Percentiles rank a stretch among this genome's conserved stretches.
phyloP scores from a whole-genome alignment of 2,329 filamentous ascomycete species.

The Dactylellina cionopaga region DNA sequence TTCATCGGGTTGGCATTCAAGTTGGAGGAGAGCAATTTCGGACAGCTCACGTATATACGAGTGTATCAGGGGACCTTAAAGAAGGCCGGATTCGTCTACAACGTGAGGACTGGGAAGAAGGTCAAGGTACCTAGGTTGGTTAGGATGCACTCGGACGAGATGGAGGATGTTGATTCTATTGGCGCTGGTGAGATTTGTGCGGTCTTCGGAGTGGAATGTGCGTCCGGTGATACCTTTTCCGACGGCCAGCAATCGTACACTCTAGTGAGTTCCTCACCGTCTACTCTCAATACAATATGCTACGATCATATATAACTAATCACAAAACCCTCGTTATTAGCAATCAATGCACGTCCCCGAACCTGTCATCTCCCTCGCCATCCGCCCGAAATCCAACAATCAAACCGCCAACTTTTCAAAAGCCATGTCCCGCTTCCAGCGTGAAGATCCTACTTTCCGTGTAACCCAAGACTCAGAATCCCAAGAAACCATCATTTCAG shows the following conservation, averaged over 20 bases:
- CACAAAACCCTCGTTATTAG: slow-evolving; percentile 54
- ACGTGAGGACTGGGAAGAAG: slow-evolving; percentile 93
- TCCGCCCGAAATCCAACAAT: slow-evolving; percentile 92
- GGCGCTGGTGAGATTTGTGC: slow-evolving; percentile 98
- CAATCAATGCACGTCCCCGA: slow-evolving; percentile 98
- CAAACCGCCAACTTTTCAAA: slow-evolving; percentile 96
- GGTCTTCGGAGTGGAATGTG: slow-evolving; percentile 97
- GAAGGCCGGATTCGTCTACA: slow-evolving; percentile 91
- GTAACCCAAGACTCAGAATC: slow-evolving; percentile 91
- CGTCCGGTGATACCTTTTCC: slow-evolving; percentile 97
- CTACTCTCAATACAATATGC: slow-evolving; percentile 40
- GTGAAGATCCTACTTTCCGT: slow-evolving; percentile 97
- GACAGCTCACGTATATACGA: slow-evolving; percentile 96
- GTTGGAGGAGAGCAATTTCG: slow-evolving; percentile 98
- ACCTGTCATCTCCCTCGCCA: slow-evolving; percentile 96
- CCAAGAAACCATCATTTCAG: slow-evolving; percentile 96
- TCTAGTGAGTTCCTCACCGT: slow-evolving; percentile 67
- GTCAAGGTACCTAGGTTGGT: slow-evolving; percentile 97
- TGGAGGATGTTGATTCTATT: slow-evolving; percentile 94
- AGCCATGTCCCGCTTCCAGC: slow-evolving; percentile 98
- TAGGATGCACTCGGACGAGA: slow-evolving; percentile 99
- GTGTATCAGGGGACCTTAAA: slow-evolving; percentile 93
- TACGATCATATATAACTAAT: not conserved
- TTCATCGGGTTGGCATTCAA: slow-evolving; percentile 98
- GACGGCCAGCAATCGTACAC: slow-evolving; percentile 91